phyloP scores from a whole-genome alignment of 768 basidiomycete species.

The Pleurotus djamor region DNA sequence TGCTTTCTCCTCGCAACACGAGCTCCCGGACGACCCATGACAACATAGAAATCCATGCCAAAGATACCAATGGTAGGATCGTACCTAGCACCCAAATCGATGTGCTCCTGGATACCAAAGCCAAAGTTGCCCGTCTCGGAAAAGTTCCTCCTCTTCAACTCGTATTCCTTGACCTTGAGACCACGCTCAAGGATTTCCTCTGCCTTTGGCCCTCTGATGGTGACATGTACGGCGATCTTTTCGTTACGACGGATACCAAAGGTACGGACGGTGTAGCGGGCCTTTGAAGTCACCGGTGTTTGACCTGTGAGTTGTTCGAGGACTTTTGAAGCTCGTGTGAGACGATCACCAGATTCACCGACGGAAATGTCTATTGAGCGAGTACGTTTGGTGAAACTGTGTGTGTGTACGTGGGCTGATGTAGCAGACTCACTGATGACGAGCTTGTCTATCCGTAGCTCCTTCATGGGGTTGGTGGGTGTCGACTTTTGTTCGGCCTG shows the following conservation, averaged over 20 bases:
- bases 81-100: slow-evolving; percentile 98
- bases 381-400: slow-evolving; percentile 8
- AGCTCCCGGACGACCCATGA: slow-evolving; percentile 94
- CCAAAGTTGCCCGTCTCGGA: slow-evolving; percentile 99
- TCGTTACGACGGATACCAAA: slow-evolving; percentile 99
- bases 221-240: slow-evolving; percentile 99
- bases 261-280: slow-evolving; percentile 98
- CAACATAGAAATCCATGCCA: slow-evolving; percentile 99
- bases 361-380: slow-evolving; percentile 89
- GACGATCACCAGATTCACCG: slow-evolving; percentile 98
- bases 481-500: slow-evolving; percentile 88
- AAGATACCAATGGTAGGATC: slow-evolving; percentile 99
- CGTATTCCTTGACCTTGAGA: slow-evolving; percentile 99
- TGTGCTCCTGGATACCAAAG: slow-evolving; percentile 99
- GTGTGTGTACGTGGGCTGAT: not conserved
- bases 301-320: slow-evolving; percentile 99
- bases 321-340: slow-evolving; percentile 99
- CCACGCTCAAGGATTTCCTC: slow-evolving; percentile 99
- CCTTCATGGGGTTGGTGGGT: slow-evolving; percentile 93
- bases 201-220: slow-evolving; percentile 98
- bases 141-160: slow-evolving; percentile 95
- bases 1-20: slow-evolving; percentile 91
- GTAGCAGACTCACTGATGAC: slow-evolving; percentile 86
- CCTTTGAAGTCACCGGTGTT: slow-evolving; percentile 99
- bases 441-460: slow-evolving; percentile 96